Base-by-base conservation (phyloP, 257 asterid genomes). In the Nicotiana otophora region DNA sequence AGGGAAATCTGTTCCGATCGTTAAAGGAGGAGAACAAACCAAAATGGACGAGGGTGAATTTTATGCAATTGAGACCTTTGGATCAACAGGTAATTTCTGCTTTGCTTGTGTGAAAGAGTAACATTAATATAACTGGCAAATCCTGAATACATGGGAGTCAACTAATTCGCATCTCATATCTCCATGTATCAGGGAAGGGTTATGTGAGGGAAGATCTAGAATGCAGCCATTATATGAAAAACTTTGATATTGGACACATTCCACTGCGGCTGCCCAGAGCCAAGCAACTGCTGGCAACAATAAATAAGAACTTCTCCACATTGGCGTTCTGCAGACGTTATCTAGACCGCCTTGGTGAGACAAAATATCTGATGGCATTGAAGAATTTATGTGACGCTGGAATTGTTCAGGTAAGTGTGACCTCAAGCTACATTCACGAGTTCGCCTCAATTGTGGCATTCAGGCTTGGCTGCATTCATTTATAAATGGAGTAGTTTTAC, bases 1-100 rank as follows among this genome's bases (percentile, higher is more conserved):
- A 23, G 99, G 95, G n/a, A 96, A 96, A 84, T 96, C 98, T 79
- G 99, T 96, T 84, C 99, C 99, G 20, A 96, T 92, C 46, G 98
- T 96, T 39, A 96, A 96, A 89, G 98, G 99, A 87, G 98, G 99
- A 80, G 98, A 92, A 83, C 98, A 96, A 86, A 94, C 98, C 58
- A 96, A 94, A 88, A 96, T 96, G 99, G 99, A 94, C 87, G 99
- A 96, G 93, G 99, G 99, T 80, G 99, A 96, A 86, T 92, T 92
- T 86, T 96, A 93, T 89, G 99, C 99, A 30, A 96, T 96, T 20
- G 98, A 96, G 88, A 96, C 99, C 74, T 96, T 96, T 61, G 99
- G 97, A 88, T 96, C 99, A 67, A 96, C 99, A 83, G 99, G 99
- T 94, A 82, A 70, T 70, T 77, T 77, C 7, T 12, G 34, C 26